Conservation (phyloP, 1,284 basidiomycete species). For the Leccinum subatratum region DNA sequence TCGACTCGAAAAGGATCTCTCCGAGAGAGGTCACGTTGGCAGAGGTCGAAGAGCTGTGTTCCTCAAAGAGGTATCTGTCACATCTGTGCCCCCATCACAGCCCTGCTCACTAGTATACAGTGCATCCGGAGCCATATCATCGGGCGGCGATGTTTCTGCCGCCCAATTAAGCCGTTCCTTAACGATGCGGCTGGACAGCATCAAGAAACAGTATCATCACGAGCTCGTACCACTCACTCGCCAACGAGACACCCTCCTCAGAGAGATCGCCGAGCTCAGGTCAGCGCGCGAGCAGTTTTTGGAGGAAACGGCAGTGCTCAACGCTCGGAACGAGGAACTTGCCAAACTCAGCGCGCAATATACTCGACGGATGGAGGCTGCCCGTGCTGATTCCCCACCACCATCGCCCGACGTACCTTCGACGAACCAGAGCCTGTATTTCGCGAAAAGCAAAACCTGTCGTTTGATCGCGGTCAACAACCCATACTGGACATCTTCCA, state of each 20-base stretch:
- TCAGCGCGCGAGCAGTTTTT: conserved; percentile 82
- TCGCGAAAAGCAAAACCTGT: conserved; percentile 33
- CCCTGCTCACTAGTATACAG: conserved; percentile 24
- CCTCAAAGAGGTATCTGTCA: conserved; percentile 55
- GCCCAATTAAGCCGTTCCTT: conserved; percentile 67
- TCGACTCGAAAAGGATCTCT: conserved; percentile 80
- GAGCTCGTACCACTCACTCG: conserved; percentile 82
- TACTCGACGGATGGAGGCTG: conserved; percentile 64
- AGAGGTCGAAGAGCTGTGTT: conserved; percentile 86
- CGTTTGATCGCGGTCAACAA: conserved; percentile 34
- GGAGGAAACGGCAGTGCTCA: conserved; percentile 87
- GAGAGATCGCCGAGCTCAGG: conserved; percentile 85
- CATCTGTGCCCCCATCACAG: conserved; percentile 10
- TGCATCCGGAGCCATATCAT: conserved; percentile 22
- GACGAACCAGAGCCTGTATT: conserved; percentile 18
- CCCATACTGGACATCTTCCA: conserved; percentile 18
- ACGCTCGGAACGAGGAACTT: conserved; percentile 88
- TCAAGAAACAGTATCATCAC: conserved; percentile 83
- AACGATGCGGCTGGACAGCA: conserved; percentile 80
- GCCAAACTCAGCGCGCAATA: conserved; percentile 82
- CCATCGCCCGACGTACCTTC: conserved; percentile 24
- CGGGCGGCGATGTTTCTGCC: conserved; percentile 40
- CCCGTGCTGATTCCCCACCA: conserved; percentile 34
- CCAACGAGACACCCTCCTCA: conserved; percentile 72
- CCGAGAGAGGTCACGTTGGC: conserved; percentile 88